These are phyloP conservation scores for Trichocladium uniseriatum DNA, from an alignment of 495 filamentous ascomycete species.

Conservation along the genomic window DNA sequence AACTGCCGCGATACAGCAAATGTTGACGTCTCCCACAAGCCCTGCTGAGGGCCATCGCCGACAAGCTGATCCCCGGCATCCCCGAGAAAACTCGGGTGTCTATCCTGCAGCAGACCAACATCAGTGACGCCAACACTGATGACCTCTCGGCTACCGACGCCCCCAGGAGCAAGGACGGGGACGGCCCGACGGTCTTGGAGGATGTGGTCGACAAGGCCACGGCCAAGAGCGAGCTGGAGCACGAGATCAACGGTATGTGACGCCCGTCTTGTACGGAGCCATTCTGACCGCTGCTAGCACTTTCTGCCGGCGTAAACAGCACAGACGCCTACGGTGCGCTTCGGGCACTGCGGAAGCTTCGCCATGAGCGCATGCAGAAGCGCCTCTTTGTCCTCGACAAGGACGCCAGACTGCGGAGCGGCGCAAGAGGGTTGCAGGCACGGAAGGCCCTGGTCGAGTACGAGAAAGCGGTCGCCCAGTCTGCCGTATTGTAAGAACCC, in stretches of 20 bases:
- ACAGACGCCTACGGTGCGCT: constrained; percentile 48
- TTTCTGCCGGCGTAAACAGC: constrained; percentile 30
- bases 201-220: constrained; percentile 59
- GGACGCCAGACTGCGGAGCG: constrained; percentile 62
- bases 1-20: not conserved
- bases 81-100: constrained; percentile 56
- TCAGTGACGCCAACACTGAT: constrained; percentile 25
- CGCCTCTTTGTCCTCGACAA: constrained; percentile 59
- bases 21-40: constrained; percentile 32
- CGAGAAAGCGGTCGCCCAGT: constrained; percentile 52
- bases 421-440: constrained; percentile 60
- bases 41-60: constrained; percentile 61
- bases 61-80: constrained; percentile 72
- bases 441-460: constrained; percentile 57
- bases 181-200: constrained; percentile 47
- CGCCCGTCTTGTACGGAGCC: constrained; percentile 35
- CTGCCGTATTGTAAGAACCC: constrained; percentile 39
- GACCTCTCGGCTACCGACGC: constrained; percentile 5
- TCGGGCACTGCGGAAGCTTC: constrained; percentile 48
- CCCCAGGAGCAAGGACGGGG: constrained; percentile 6
- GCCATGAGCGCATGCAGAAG: constrained; percentile 48
- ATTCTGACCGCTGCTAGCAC: constrained; percentile 11
- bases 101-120: constrained; percentile 61
- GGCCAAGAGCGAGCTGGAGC: constrained; percentile 46
- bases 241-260: constrained; percentile 48